Percentiles rank a stretch among this genome's conserved stretches.
Conservation (phyloP, 805 yeast genomes). For the Candida ovalis region DNA sequence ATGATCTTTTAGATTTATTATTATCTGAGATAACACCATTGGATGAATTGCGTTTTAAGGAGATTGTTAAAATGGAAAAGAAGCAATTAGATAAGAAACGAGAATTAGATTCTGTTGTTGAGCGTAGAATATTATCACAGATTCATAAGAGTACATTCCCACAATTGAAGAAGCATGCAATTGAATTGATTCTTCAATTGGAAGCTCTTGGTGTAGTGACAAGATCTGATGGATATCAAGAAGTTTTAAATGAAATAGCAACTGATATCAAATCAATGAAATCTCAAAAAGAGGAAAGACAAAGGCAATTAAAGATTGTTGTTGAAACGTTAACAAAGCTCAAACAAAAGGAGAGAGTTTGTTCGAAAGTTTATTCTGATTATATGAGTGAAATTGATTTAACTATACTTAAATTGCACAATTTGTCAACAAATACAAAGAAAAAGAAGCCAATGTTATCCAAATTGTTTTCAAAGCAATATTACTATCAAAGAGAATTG, state of each 20-base stretch:
- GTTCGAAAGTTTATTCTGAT: slow-evolving; percentile 41
- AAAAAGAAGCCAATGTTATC: slow-evolving; percentile 35
- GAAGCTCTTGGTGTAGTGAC: slow-evolving; percentile 64
- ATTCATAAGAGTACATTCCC: slow-evolving; percentile 49
- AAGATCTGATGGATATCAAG: slow-evolving; percentile 71
- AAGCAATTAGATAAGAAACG: slow-evolving; percentile 19
- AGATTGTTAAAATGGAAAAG: slow-evolving; percentile 49
- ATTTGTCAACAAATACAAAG: slow-evolving; percentile 36
- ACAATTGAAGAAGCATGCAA: slow-evolving; percentile 69
- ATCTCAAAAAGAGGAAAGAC: slow-evolving; percentile 39
- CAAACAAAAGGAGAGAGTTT: slow-evolving; percentile 41
- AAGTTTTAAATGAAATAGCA: slow-evolving; percentile 77
- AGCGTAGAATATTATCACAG: slow-evolving; percentile 39
- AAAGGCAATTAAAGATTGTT: slow-evolving; percentile 39
- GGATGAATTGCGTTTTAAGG: slow-evolving; percentile 65
- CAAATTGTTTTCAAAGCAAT: slow-evolving; percentile 64
- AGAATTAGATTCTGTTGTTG: slow-evolving; percentile 22
- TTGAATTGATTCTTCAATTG: slow-evolving; percentile 71
- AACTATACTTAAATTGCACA: slow-evolving; percentile 40
- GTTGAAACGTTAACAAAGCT: slow-evolving; percentile 40
- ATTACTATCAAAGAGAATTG: slow-evolving; percentile 68
- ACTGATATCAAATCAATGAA: slow-evolving; percentile 59
- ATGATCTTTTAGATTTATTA: slow-evolving; percentile 50
- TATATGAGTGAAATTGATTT: slow-evolving; percentile 45
- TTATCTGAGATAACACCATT: slow-evolving; percentile 60